Conservation (phyloP, 2,329 filamentous ascomycete species). For the Neofusicoccum parvum region DNA sequence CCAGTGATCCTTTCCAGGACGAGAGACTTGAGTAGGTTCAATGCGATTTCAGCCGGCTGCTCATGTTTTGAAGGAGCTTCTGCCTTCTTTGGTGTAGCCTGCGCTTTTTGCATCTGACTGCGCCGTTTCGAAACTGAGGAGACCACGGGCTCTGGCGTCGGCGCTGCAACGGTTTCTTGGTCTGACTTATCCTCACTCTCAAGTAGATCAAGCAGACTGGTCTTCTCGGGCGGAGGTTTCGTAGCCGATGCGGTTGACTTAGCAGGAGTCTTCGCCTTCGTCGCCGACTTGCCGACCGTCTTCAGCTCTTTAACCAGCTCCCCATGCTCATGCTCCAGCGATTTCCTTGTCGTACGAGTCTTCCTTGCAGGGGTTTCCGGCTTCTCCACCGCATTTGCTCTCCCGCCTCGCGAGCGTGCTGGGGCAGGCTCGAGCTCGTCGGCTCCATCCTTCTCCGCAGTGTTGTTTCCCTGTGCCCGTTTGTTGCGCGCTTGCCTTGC, state of each 20-base stretch:
- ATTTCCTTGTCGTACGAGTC: neutral
- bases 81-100: conserved; percentile 26
- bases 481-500: neutral
- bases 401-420: neutral
- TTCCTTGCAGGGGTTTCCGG: neutral
- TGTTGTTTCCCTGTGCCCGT: neutral
- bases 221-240: conserved; percentile 25
- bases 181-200: conserved; percentile 29
- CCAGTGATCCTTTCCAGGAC: conserved; percentile 46
- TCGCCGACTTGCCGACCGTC: conserved; percentile 15
- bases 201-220: conserved; percentile 34
- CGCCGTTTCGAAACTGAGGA: conserved; percentile 38
- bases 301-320: conserved; percentile 4
- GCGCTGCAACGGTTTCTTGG: conserved; percentile 19
- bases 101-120: conserved; percentile 39
- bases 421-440: conserved; percentile 17
- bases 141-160: neutral
- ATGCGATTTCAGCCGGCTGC: neutral
- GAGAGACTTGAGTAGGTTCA: conserved; percentile 28
- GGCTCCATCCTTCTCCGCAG: conserved; percentile 1
- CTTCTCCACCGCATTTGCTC: neutral
- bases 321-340: neutral
- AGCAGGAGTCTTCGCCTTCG: conserved; percentile 25
- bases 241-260: conserved; percentile 24
- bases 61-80: neutral